Percentiles rank a stretch among this genome's conserved stretches.
Conservation (phyloP, 257 asterid species). For the Penstemon newberryi region DNA sequence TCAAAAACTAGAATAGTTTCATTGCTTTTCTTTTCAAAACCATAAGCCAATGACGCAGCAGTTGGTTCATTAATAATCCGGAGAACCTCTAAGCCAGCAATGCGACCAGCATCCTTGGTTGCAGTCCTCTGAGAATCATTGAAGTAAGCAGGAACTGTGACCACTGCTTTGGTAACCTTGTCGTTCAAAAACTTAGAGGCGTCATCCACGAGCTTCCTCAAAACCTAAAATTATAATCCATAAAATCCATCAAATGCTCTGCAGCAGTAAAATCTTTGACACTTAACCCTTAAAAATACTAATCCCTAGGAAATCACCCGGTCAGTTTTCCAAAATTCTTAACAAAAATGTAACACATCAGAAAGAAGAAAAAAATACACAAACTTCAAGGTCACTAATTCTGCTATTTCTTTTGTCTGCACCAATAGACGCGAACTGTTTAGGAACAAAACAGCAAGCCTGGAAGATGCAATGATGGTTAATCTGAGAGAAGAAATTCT, state of each 20-base stretch:
- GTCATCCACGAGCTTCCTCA: conserved; percentile 81
- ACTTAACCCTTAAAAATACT: not conserved
- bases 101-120: conserved; percentile 52
- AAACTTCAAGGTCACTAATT: not conserved
- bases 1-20: conserved; percentile 61
- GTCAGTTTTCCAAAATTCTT: not conserved
- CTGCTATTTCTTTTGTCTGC: conserved; percentile 5
- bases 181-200: conserved; percentile 63
- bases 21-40: conserved; percentile 45
- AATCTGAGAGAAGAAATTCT: conserved; percentile 20
- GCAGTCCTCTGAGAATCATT: conserved; percentile 73
- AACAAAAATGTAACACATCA: not conserved
- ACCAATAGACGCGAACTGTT: conserved; percentile 21
- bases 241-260: not conserved
- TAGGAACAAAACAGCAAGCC: conserved; percentile 20
- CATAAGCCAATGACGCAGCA: conserved; percentile 50
- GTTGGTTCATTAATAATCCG: conserved; percentile 50
- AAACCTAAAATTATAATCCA: conserved; percentile 40
- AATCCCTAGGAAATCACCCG: not conserved
- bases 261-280: not conserved
- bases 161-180: conserved; percentile 59
- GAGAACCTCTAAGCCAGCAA: conserved; percentile 50
- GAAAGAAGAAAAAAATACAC: not conserved
- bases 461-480: conserved; percentile 25
- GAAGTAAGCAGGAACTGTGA: conserved; percentile 59